These are phyloP conservation scores for Fusarium abutilonis DNA, from an alignment of 2,329 filamentous ascomycete species.

Conservation along the genomic window DNA sequence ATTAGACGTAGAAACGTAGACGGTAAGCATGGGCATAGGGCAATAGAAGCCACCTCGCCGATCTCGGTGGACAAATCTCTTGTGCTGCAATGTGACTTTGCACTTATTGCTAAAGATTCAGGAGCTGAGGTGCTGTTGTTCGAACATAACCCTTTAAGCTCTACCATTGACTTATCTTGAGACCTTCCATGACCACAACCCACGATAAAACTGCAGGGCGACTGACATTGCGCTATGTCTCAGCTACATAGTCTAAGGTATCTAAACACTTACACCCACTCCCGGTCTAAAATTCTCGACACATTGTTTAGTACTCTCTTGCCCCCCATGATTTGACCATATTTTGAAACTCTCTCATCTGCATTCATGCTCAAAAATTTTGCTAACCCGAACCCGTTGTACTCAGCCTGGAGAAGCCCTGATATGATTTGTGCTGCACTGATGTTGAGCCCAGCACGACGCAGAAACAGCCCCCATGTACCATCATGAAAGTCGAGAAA, in stretches of 20 bases:
- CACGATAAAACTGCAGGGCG: not conserved
- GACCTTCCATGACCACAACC: not conserved
- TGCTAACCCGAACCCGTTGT: constrained; percentile 45
- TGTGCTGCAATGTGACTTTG: constrained; percentile 25
- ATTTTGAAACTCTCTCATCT: constrained; percentile 41
- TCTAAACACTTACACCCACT: constrained; percentile 11
- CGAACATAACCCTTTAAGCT: not conserved
- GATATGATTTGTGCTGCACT: constrained; percentile 51
- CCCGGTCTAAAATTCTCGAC: constrained; percentile 22
- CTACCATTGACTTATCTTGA: not conserved
- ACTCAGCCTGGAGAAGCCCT: constrained; percentile 39
- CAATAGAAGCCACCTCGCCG: constrained; percentile 38
- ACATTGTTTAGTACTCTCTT: constrained; percentile 35
- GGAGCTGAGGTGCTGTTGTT: not conserved
- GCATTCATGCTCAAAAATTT: constrained; percentile 47
- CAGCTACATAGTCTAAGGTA: not conserved
- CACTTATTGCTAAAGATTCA: not conserved
- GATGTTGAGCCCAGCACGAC: constrained; percentile 51
- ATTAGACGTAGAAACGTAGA: constrained; percentile 36
- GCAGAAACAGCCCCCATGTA: constrained; percentile 53
- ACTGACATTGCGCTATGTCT: not conserved
- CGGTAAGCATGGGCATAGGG: constrained; percentile 24
- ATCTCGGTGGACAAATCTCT: constrained; percentile 23
- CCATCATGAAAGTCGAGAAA: constrained; percentile 54
- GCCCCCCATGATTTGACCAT: constrained; percentile 45